These are phyloP conservation scores for Blastocrithidia nonstop DNA, from an alignment of 208 protist species.

Conservation along the genomic window DNA sequence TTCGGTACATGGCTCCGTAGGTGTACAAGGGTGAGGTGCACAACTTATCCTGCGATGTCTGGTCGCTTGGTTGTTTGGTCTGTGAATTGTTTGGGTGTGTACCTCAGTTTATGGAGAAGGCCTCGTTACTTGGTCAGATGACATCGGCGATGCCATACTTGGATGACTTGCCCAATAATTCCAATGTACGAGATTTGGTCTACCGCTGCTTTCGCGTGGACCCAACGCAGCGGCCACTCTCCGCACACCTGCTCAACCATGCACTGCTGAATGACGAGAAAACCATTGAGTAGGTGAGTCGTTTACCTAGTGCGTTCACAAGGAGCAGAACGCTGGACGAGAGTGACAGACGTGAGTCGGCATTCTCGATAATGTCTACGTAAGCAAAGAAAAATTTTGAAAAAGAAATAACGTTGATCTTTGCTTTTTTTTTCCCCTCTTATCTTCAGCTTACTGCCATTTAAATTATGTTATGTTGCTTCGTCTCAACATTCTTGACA, in stretches of 20 bases:
- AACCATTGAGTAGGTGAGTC: neutral
- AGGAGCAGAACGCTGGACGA: neutral
- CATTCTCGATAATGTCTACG: constrained; percentile 20
- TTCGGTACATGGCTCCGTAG: constrained; percentile 88
- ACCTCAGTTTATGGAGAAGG: constrained; percentile 63
- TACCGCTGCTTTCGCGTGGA: constrained; percentile 62
- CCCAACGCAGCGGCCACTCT: constrained; percentile 36
- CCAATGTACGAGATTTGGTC: constrained; percentile 53
- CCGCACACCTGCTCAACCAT: constrained; percentile 52
- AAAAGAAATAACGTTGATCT: too few species aligned
- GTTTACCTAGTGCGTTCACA: neutral
- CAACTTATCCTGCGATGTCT: constrained; percentile 81
- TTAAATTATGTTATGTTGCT: too few species aligned
- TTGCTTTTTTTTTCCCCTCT: too few species aligned
- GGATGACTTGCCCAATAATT: constrained; percentile 30
- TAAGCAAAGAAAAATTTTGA: constrained; percentile 9
- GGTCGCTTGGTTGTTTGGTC: constrained; percentile 83
- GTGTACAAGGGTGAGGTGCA: constrained; percentile 72
- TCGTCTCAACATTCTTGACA: too few species aligned
- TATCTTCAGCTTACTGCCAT: too few species aligned
- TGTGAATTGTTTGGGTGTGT: constrained; percentile 77
- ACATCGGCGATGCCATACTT: constrained; percentile 28
- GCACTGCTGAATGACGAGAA: constrained; percentile 26
- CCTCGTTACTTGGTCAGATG: constrained; percentile 43
- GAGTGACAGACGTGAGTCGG: constrained; percentile 8